These are phyloP conservation scores for Leccinellum rugosiceps DNA, from an alignment of 768 basidiomycete species.

Conservation along the genomic window DNA sequence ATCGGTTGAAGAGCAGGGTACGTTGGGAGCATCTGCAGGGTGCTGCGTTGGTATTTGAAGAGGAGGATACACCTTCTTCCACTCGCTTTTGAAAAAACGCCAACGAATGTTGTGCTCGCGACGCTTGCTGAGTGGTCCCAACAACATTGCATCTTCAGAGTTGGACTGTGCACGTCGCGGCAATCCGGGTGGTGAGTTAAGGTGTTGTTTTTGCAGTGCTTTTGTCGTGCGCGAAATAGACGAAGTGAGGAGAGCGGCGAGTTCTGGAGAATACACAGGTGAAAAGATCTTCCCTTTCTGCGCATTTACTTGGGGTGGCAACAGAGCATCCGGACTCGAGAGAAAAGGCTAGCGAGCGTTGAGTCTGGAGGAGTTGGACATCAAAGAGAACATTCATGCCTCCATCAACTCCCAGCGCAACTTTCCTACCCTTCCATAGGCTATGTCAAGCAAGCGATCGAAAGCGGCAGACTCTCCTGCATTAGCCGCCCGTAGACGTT, in stretches of 20 bases:
- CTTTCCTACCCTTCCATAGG: slow-evolving; percentile 75
- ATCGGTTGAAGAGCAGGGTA: slow-evolving; percentile 10
- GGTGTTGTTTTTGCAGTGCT: slow-evolving; percentile 38
- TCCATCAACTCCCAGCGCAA: slow-evolving; percentile 65
- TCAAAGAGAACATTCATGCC: slow-evolving; percentile 35
- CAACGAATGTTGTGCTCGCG: slow-evolving; percentile 71
- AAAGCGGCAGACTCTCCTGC: slow-evolving; percentile 48
- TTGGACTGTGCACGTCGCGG: slow-evolving; percentile 53
- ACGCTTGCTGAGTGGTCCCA: slow-evolving; percentile 70
- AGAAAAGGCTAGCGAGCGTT: slow-evolving; percentile 48
- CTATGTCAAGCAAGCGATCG: slow-evolving; percentile 56
- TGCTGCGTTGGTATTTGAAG: slow-evolving; percentile 43
- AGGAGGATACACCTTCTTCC: slow-evolving; percentile 57
- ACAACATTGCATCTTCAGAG: slow-evolving; percentile 54
- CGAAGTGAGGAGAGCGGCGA: slow-evolving; percentile 61
- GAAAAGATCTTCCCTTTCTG: slow-evolving; percentile 53
- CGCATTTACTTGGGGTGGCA: slow-evolving; percentile 49
- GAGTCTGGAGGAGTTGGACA: slow-evolving; percentile 1
- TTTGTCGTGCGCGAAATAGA: slow-evolving; percentile 43
- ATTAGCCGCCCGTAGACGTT: slow-evolving; percentile 53
- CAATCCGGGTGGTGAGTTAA: slow-evolving; percentile 52
- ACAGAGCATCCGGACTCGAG: slow-evolving; percentile 40
- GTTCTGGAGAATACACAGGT: slow-evolving; percentile 61
- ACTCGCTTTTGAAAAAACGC: slow-evolving; percentile 57
- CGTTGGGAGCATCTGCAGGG: slow-evolving; percentile 3